Evolutionary conservation across 208 protist genomes (phyloP).

Genomic region (Leishmania major): DNA sequence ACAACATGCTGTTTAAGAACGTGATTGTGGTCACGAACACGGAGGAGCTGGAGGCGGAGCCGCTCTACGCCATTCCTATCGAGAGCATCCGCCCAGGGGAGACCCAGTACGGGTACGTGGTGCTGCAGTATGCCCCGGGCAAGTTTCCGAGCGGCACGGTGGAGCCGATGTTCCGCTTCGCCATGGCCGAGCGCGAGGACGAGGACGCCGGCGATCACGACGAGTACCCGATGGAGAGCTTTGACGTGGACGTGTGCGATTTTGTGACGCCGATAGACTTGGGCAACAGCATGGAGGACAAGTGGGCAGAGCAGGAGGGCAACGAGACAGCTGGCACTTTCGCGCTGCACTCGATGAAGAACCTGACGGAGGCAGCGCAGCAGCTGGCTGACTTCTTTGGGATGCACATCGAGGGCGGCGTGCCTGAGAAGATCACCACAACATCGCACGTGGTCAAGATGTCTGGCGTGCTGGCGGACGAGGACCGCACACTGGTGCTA

Average conservation of each 20-base stretch:
- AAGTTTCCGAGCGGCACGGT: slow-evolving; percentile 77
- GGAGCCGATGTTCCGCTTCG: slow-evolving; percentile 66
- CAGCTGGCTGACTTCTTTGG: slow-evolving; percentile 88
- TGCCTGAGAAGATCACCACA: slow-evolving; percentile 72
- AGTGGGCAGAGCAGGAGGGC: slow-evolving; percentile 53
- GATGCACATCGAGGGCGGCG: slow-evolving; percentile 76
- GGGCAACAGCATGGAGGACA: slow-evolving; percentile 24
- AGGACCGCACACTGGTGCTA: slow-evolving; percentile 61
- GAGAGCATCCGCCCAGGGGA: slow-evolving; percentile 54
- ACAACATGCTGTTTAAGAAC: slow-evolving; percentile 86
- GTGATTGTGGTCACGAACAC: slow-evolving; percentile 85
- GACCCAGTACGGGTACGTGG: slow-evolving; percentile 75
- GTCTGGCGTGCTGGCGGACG: slow-evolving; percentile 70
- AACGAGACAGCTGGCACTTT: slow-evolving; percentile 88
- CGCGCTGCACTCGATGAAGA: slow-evolving; percentile 79
- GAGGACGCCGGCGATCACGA: slow-evolving; percentile 48
- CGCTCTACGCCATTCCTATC: slow-evolving; percentile 83
- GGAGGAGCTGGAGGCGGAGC: slow-evolving; percentile 78
- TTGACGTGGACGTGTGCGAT: slow-evolving; percentile 85
- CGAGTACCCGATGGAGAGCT: slow-evolving; percentile 86
- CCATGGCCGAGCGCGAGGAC: slow-evolving; percentile 58
- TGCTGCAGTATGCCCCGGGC: slow-evolving; percentile 61
- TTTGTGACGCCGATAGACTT: slow-evolving; percentile 77
- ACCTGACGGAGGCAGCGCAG: slow-evolving; percentile 80
- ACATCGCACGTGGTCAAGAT: slow-evolving; percentile 82